Base-by-base conservation (phyloP, 2,329 filamentous ascomycete genomes). In the Zymoseptoria passerinii region DNA sequence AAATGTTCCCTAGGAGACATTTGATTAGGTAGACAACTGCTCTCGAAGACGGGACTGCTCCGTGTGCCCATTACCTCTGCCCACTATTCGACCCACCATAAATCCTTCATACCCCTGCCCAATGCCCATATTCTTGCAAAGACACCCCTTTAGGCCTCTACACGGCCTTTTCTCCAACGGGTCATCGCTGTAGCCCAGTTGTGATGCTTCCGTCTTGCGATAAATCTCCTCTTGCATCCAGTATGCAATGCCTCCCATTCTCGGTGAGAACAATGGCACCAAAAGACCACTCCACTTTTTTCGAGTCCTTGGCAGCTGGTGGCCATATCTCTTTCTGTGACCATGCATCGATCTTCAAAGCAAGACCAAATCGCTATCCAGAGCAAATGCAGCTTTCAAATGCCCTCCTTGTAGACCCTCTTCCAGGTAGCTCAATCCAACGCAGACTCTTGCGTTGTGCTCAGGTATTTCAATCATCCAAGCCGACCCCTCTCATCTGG, bases 401-500 rank as follows among this genome's bases (percentile, higher is more conserved):
- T 23, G 23, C 4, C 23, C 23, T 23, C 23, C 23, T 23, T 4
- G 23, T 23, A 23, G 23, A 23, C 23, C 23, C 35, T 40, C 35
- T 13, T 40, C 35, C 10, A 40, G 35, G 48, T 27, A 20, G n/a
- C 4, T 50, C 18, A 18, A 20, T 50, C 23, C 48, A 50, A 50
- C n/a, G 48, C 18, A 19, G 18, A 50, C 20, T 23, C n/a, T 13
- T 18, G 19, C 23, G 29, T 53, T 50, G 16, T 28, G 23, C 23
- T 23, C 23, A 23, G 23, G 23, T 23, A 23, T 23, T 23, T 23
- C 23, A 2, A 23, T 23, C 23, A 23, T 23, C 23, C 23, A 23
- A 44, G 16, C 8, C 8, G n/a, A 13, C 48, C 48, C 16, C 48
- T 20, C 27, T 83, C 74, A 90, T 66, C 85, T 81, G 52, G 84